These are phyloP conservation scores for Starmera dryadoides DNA, from an alignment of 805 yeast genomes.

Conservation along the genomic window DNA sequence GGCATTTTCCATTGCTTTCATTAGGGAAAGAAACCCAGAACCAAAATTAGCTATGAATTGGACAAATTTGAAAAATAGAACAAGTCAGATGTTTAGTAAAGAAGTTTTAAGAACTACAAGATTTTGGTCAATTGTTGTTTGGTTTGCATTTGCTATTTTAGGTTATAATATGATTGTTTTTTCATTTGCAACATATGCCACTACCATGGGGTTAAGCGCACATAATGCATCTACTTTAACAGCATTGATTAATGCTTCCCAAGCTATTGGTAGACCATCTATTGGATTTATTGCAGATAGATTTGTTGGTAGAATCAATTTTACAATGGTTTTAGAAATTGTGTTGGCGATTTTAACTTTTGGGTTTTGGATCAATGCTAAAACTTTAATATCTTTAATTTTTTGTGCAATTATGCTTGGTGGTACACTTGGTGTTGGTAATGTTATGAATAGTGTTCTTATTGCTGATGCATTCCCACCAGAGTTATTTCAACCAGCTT, in stretches of 20 bases:
- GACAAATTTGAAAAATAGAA: slow-evolving; percentile 6
- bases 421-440: slow-evolving; percentile 35
- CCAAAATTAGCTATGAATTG: slow-evolving; percentile 7
- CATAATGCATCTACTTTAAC: slow-evolving; percentile 37
- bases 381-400: slow-evolving; percentile 30
- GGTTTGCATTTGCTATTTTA: slow-evolving; percentile 30
- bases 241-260: slow-evolving; percentile 40
- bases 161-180: slow-evolving; percentile 38
- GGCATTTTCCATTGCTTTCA: slow-evolving; percentile 32
- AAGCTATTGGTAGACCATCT: slow-evolving; percentile 39
- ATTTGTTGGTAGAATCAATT: slow-evolving; percentile 36
- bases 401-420: slow-evolving; percentile 38
- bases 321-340: slow-evolving; percentile 29
- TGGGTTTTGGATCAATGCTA: slow-evolving; percentile 40
- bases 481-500: slow-evolving; percentile 30
- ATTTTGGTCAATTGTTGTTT: slow-evolving; percentile 25
- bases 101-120: slow-evolving; percentile 22
- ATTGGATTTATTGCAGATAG: slow-evolving; percentile 41
- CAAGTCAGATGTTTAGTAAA: slow-evolving; percentile 27
- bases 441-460: slow-evolving; percentile 34
- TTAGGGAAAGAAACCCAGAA: slow-evolving; percentile 33
- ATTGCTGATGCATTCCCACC: slow-evolving; percentile 32
- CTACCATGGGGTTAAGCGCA: slow-evolving; percentile 39
- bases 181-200: slow-evolving; percentile 39
- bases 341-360: slow-evolving; percentile 30